These are phyloP conservation scores for Endotrypanum monterogeii DNA, from an alignment of 208 protist species.

Conservation along the genomic window DNA sequence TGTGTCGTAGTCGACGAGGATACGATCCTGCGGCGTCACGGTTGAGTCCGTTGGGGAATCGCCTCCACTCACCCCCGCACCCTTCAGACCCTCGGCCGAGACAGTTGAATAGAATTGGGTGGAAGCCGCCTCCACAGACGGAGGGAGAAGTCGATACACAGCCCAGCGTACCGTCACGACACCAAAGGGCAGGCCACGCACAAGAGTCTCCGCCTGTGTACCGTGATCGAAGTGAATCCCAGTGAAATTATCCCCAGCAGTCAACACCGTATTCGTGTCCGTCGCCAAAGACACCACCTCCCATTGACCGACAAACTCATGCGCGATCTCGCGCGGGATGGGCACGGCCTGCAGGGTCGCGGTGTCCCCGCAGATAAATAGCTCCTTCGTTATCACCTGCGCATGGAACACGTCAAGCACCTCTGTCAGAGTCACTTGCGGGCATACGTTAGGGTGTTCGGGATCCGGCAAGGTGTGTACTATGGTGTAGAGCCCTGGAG, in stretches of 20 bases:
- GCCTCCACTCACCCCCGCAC: background rate
- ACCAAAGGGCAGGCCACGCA: constrained; percentile 83
- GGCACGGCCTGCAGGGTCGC: constrained; percentile 68
- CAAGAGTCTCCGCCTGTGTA: constrained; percentile 46
- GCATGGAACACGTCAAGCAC: constrained; percentile 80
- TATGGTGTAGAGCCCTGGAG: constrained; percentile 81
- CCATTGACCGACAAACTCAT: constrained; percentile 76
- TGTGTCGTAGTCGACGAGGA: constrained; percentile 80
- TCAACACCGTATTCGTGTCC: constrained; percentile 52
- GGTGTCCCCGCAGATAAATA: constrained; percentile 72
- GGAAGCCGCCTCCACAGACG: background rate
- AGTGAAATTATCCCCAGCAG: constrained; percentile 50
- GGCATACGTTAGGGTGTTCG: constrained; percentile 61
- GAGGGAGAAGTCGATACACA: constrained; percentile 49
- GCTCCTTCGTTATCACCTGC: constrained; percentile 56
- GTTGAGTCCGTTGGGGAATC: background rate
- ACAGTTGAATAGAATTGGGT: background rate
- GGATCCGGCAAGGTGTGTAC: constrained; percentile 64
- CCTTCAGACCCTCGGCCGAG: background rate
- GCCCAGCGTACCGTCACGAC: constrained; percentile 85
- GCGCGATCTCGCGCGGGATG: constrained; percentile 58
- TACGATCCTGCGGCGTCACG: constrained; percentile 11
- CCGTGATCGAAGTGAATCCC: constrained; percentile 66
- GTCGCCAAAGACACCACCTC: constrained; percentile 83
- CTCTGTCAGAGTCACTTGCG: constrained; percentile 53